Evolutionary conservation across 139 green algal genomes (phyloP).

Genomic region (Ettlia oleoabundans): DNA sequence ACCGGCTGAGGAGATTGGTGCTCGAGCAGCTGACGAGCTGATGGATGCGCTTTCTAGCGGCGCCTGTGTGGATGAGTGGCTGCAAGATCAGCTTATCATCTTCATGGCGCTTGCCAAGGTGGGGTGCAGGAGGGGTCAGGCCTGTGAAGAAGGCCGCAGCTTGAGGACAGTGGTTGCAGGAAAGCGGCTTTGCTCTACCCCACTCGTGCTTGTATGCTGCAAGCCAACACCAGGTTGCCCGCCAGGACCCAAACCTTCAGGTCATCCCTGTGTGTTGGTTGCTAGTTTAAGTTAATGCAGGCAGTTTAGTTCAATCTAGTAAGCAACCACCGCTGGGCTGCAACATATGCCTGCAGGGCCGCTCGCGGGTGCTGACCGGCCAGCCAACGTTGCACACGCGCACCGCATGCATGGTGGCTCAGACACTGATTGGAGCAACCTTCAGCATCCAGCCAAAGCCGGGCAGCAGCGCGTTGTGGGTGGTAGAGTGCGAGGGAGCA

Average conservation of each 20-base stretch:
- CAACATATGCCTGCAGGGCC: slow-evolving; percentile 54
- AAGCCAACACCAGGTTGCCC: too few relatives aligned
- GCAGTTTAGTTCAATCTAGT: background rate
- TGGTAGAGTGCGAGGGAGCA: slow-evolving; percentile 19
- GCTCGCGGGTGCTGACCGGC: slow-evolving; percentile 58
- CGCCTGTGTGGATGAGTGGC: slow-evolving; percentile 56
- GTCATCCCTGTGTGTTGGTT: too few relatives aligned
- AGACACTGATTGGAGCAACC: slow-evolving; percentile 53
- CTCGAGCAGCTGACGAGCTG: slow-evolving; percentile 61
- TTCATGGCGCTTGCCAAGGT: slow-evolving; percentile 81
- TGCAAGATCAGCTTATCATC: slow-evolving; percentile 83
- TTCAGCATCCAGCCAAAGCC: slow-evolving; percentile 40
- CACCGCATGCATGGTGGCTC: slow-evolving; percentile 78
- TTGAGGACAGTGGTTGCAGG: too few relatives aligned
- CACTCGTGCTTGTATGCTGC: too few relatives aligned
- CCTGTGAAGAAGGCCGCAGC: too few relatives aligned
- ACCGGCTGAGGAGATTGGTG: slow-evolving; percentile 51
- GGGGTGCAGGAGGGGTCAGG: too few relatives aligned
- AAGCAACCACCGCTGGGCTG: too few relatives aligned
- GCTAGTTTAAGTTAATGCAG: too few relatives aligned
- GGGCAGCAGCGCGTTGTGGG: slow-evolving; percentile 13
- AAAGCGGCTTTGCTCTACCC: too few relatives aligned
- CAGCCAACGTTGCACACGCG: slow-evolving; percentile 82
- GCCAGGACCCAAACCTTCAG: too few relatives aligned
- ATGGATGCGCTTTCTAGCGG: slow-evolving; percentile 58